phyloP scores from a whole-genome alignment of 306 rosid genomes.

The Ammopiptanthus mongolicus region DNA sequence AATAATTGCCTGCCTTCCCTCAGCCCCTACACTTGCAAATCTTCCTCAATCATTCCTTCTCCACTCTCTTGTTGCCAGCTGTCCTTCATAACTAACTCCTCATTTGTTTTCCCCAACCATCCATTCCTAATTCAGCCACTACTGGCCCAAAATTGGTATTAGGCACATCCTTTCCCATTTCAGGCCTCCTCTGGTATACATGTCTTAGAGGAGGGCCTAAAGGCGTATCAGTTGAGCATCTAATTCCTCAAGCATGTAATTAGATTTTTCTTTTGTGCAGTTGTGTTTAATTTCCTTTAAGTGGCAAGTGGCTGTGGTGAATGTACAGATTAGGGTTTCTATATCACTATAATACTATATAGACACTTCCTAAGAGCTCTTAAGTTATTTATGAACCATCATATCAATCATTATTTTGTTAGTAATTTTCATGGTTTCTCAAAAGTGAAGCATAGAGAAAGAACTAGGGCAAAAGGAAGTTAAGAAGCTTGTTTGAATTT shows the following conservation, averaged over 20 bases:
- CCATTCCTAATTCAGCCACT: no score
- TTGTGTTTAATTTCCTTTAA: neutral
- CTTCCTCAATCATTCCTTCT: no score
- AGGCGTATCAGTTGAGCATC: neutral
- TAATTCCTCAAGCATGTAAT: neutral
- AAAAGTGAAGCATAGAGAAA: neutral
- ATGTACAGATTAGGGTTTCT: neutral
- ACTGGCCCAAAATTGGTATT: no score
- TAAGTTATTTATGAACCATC: neutral
- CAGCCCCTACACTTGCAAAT: no score
- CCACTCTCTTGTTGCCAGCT: no score
- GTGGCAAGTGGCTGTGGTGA: neutral
- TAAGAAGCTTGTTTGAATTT: neutral
- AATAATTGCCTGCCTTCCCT: no score
- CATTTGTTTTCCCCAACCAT: no score
- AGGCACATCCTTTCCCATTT: no score
- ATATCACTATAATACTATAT: neutral
- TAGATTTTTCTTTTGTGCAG: neutral
- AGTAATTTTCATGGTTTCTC: neutral
- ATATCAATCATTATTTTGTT: neutral
- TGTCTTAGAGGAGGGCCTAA: no score
- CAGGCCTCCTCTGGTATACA: no score
- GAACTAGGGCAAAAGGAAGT: neutral
- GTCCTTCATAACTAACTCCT: no score
- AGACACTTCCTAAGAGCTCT: neutral